phyloP scores from a whole-genome alignment of 768 basidiomycete species.

The Russula virescens region DNA sequence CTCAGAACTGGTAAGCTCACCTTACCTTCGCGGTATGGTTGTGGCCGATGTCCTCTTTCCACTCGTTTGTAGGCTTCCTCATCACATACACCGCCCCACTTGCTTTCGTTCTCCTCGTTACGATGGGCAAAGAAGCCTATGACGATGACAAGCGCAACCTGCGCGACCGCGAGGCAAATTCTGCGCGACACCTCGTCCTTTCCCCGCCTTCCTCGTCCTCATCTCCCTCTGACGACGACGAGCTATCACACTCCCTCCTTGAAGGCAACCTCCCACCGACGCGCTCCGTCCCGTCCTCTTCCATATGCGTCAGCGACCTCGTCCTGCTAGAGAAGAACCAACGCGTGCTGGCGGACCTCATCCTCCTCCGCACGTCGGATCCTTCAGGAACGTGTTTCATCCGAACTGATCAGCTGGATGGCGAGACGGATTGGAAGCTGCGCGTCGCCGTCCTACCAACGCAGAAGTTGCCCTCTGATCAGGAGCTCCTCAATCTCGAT shows the following conservation, averaged over 20 bases:
- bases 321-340: conserved; percentile 94
- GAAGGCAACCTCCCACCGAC: conserved; percentile 29
- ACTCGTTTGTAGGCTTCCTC: conserved; percentile 66
- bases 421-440: conserved; percentile 99
- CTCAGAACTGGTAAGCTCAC: conserved; percentile 79
- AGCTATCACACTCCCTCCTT: conserved; percentile 25
- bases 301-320: conserved; percentile 86
- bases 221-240: conserved; percentile 25
- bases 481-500: conserved; percentile 52
- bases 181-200: conserved; percentile 83
- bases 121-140: conserved; percentile 98
- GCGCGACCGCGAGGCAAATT: conserved; percentile 93
- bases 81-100: conserved; percentile 94
- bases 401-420: conserved; percentile 95
- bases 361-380: conserved; percentile 85
- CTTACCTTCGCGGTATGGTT: not conserved
- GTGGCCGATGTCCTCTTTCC: not conserved
- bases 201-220: conserved; percentile 42
- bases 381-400: conserved; percentile 93
- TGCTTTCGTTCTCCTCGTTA: conserved; percentile 89
- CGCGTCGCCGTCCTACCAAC: conserved; percentile 81
- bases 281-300: conserved; percentile 80
- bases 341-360: conserved; percentile 90
- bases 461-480: conserved; percentile 64
- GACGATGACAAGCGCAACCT: conserved; percentile 95